phyloP scores from a whole-genome alignment of 1,284 basidiomycete genomes.

The Sporisorium exsertum region DNA sequence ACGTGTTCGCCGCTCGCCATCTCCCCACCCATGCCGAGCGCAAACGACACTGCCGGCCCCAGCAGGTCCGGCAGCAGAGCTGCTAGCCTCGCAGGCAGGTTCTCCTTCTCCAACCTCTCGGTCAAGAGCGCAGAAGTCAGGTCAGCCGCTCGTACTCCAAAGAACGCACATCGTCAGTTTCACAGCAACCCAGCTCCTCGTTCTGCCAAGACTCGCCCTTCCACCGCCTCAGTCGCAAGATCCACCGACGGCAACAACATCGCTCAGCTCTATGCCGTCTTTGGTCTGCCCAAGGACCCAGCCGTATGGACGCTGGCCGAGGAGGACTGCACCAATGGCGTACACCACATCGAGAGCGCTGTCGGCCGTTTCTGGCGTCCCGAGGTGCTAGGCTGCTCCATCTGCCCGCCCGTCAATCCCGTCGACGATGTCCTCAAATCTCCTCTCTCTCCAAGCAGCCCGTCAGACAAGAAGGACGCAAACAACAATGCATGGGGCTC shows the following conservation, averaged over 20 bases:
- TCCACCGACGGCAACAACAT: constrained; percentile 67
- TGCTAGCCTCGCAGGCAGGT: constrained; percentile 29
- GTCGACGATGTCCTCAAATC: constrained; percentile 23
- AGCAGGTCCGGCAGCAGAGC: constrained; percentile 32
- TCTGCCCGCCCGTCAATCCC: constrained; percentile 70
- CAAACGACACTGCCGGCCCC: constrained; percentile 21
- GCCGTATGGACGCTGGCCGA: constrained; percentile 87
- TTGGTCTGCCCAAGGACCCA: constrained; percentile 72
- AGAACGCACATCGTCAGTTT: constrained; percentile 19
- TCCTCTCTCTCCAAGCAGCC: constrained; percentile 22
- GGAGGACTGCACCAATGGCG: constrained; percentile 83
- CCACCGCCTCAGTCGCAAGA: constrained; percentile 19
- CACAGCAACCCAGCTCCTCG: constrained; percentile 24
- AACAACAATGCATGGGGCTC: constrained; percentile 40
- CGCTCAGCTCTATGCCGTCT: constrained; percentile 72
- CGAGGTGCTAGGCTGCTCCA: constrained; percentile 75
- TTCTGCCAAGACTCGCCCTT: constrained; percentile 16
- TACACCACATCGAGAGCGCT: constrained; percentile 86
- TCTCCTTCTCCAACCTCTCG: constrained; percentile 51
- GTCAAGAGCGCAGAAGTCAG: constrained; percentile 31
- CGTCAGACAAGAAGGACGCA: constrained; percentile 34
- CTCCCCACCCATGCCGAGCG: constrained; percentile 8
- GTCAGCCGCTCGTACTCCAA: constrained; percentile 30
- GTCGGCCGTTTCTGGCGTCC: constrained; percentile 93
- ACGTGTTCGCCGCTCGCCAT: background rate